Evolutionary conservation across 148 eudicot species (phyloP), one percentile per base, ranked within the genome.

Genomic region (Silene latifolia): DNA sequence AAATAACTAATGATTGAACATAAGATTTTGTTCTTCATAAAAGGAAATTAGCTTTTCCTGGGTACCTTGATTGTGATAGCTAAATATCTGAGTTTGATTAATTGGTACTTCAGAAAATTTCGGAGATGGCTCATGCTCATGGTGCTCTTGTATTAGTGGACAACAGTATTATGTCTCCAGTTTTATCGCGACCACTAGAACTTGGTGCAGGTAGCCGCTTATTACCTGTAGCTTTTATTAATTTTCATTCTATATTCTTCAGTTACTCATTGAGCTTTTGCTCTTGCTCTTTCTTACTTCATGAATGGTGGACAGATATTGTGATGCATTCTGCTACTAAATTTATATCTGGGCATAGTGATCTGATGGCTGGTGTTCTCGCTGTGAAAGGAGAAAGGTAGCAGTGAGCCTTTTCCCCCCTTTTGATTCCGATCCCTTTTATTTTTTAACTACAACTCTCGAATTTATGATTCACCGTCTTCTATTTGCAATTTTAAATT

Each of bases 261-360:
- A 21, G 17, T 47, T 70, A 17, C 44, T 24, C 44, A 25, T 27
- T 44, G 2, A 17, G 15, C 46, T 14, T 24, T n/a, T 63, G 69
- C 78, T 75, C 25, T 15, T 75, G 74, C 29, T 65, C 79, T 68
- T 79, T 78, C 23, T 24, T 58, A 61, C 21, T n/a, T 18, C 68
- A 32, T 35, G 27, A 60, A 23, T 69, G 78, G 63, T 67, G 54
- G 76, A 75, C 89, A 96, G 99, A 96, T 80, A 92, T 96, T 80
- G 99, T 96, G 83, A 96, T 96, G 99, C 90, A 92, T 80, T 92
- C 99, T 11, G 99, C 99, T 76, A 96, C 99, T 19, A 96, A 96
- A 80, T 96, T 96, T 80, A 90, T 96, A 72, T 78, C 98, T 76
- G 99, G 99, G 67, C 99, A 96, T 72, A 92, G 98, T 88, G 99